Evolutionary conservation across 345 rosid species (phyloP), one percentile per base, ranked within the genome.

Genomic region (Melaleuca alternifolia): DNA sequence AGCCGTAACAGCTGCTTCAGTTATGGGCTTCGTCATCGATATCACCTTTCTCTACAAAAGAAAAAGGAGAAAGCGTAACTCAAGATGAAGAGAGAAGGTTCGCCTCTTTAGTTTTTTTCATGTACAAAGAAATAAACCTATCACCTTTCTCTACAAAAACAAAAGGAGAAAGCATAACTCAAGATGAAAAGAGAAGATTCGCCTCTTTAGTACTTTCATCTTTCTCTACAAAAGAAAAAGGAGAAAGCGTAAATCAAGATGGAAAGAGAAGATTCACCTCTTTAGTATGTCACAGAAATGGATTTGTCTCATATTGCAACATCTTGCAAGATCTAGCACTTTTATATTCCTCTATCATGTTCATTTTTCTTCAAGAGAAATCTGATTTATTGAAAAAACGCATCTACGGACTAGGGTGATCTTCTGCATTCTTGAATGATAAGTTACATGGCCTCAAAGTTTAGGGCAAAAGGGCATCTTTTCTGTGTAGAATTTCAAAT

Each of bases 11-110:
- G 93, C 93, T 56, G 91, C 92, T 85, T 93, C 91, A 37, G 33
- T 50, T 33, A 92, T 88, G 1, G 92, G 93, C 84, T 89, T 91
- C 18, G 90, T 88, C 91, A 93, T 89, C 51, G 86, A 83, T 86
- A 92, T 90, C 86, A 41, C 3, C 41, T 41, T 41, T 41, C 41
- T 41, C 41, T 41, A 41, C 41, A 41, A 41, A 41, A 41, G 41
- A 41, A 41, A 41, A 41, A 41, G 41, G 41, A 2, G 41, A 4
- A 41, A 41, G 41, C 41, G 23, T 41, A 41, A 2, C 41, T 41
- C 41, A 41, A 41, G 41, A 41, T 41, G 41, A 41, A 41, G 41
- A 41, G 41, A 41, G 41, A 41, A 41, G 41, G 41, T 41, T 41
- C 41, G 4, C 41, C 41, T 41, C 41, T 41, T 41, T 41, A 41